Base-by-base conservation (phyloP, 176 grass and related monocot species). In the Carex cristatella region DNA sequence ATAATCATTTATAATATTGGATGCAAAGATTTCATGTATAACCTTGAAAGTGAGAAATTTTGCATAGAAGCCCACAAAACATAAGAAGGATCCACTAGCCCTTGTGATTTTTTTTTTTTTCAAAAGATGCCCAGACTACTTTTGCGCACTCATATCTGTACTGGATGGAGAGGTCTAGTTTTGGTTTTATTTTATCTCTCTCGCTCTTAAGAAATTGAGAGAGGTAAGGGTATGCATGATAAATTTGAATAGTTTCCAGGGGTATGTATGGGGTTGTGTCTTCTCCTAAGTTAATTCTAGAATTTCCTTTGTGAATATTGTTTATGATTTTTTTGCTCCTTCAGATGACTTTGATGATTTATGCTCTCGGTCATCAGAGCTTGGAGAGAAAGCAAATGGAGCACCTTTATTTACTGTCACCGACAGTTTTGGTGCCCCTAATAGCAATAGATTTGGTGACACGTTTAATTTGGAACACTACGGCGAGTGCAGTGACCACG, bases 331-430 rank as follows among this genome's bases (percentile, higher is more conserved):
- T 69, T 65, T 48, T 68, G 35, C 55, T 63, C 0, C 7, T 86
- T 80, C 65, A 99, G 93, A 84, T 80, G 91, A 95, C 85, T 96
- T 99, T 42, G 88, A 92, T 67, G 91, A 96, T 86, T 99, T 99
- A 89, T 99, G 91, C 81, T 87, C 79, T 30, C 97, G 91, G 65
- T 88, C 97, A 51, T 86, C 91, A 7, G 85, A 92, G 56, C 83
- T 99, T 42, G 91, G 51, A 13, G 87, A 90, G 68, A 95, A 88
- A 59, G 86, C 93, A 37, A 94, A 94, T 56, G 90, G 97, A 65
- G 93, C 97, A 1, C 97, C 97, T 10, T 82, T 99, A 19, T 96
- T 99, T 86, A 99, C 97, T 8, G 88, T 99, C 32, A 88, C 86
- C 1, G 88, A 87, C 44, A 85, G 55, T 63, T 56, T 84, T 18